Base-by-base conservation (phyloP, 164 flowering plant genomes). In the Euptelea pleiosperma region DNA sequence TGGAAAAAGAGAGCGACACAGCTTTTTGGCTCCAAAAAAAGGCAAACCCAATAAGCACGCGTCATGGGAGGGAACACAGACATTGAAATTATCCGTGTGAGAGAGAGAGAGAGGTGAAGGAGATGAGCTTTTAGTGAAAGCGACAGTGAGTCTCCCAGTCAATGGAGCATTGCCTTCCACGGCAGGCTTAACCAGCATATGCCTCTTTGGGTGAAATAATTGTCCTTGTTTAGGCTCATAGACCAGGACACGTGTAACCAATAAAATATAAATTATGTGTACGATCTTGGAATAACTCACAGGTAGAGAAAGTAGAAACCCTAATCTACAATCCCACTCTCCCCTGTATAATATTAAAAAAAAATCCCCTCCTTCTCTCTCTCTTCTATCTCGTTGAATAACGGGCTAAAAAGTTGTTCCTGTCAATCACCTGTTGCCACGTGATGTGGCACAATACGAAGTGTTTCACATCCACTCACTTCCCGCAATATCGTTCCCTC, bases 351-450 rank as follows among this genome's bases (percentile, higher is more conserved):
- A n/a, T n/a, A n/a, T n/a, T n/a, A n/a, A n/a, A n/a, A n/a, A n/a
- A n/a, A n/a, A n/a, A n/a, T n/a, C n/a, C n/a, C 24, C 8, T 28
- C 14, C 8, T 19, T 36, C 8, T 18, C 11, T 57, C 44, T 29
- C 12, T 51, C 45, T 19, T 3, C 4, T 19, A 10, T 46, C 11
- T 6, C 21, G 35, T 47, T 46, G 43, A 34, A 51, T 40, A 62
- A 52, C 61, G 67, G 64, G 68, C 45, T 54, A 16, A 58, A 62
- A 67, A 64, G 66, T 30, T 57, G 62, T 59, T 28, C 49, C 59
- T 54, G 50, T 71, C 71, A 62, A 49, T 26, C 26, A 57, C 70
- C 64, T 65, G 73, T 58, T 31, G 29, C 65, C 79, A 75, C 75
- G 79, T 78, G 79, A 77, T 70, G 64, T 68, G 59, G 58, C 67